Evolutionary conservation across 208 protist species (phyloP).

Genomic region (Borovskyia barvae): DNA sequence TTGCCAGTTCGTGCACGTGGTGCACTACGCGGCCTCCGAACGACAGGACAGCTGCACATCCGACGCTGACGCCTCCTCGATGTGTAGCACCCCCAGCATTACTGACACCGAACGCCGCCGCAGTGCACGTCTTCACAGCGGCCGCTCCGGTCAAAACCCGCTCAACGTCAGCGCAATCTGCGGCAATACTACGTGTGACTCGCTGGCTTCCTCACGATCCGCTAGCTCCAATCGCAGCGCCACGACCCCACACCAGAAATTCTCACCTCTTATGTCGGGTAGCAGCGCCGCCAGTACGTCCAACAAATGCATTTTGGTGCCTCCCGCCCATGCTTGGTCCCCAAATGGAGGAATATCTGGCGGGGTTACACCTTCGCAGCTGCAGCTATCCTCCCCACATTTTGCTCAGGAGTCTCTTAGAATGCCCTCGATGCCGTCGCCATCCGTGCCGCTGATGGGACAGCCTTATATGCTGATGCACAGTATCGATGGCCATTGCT

Average conservation of each 20-base stretch:
- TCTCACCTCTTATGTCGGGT: neutral
- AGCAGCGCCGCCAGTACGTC: conserved; percentile 4
- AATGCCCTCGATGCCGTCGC: conserved; percentile 15
- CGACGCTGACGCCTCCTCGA: conserved; percentile 31
- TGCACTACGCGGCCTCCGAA: conserved; percentile 44
- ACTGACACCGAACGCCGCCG: conserved; percentile 9
- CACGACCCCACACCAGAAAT: conserved; percentile 14
- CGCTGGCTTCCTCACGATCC: conserved; percentile 18
- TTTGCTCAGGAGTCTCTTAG: conserved; percentile 15
- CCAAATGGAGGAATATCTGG: neutral
- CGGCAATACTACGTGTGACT: conserved; percentile 9
- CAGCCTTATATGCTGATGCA: conserved; percentile 37
- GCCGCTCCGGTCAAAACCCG: conserved; percentile 32
- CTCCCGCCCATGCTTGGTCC: conserved; percentile 15
- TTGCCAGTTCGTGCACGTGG: conserved; percentile 74
- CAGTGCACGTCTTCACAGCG: conserved; percentile 11
- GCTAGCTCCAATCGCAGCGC: conserved; percentile 17
- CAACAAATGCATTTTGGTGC: conserved; percentile 22
- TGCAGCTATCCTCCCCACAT: neutral
- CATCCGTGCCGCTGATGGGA: conserved; percentile 11
- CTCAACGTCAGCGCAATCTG: conserved; percentile 11
- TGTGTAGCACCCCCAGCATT: conserved; percentile 27
- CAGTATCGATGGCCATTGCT: conserved; percentile 29
- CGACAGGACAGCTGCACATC: conserved; percentile 40
- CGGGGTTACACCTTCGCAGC: neutral